phyloP scores from a whole-genome alignment of 2,329 filamentous ascomycete genomes.

The Daldinia sp. region DNA sequence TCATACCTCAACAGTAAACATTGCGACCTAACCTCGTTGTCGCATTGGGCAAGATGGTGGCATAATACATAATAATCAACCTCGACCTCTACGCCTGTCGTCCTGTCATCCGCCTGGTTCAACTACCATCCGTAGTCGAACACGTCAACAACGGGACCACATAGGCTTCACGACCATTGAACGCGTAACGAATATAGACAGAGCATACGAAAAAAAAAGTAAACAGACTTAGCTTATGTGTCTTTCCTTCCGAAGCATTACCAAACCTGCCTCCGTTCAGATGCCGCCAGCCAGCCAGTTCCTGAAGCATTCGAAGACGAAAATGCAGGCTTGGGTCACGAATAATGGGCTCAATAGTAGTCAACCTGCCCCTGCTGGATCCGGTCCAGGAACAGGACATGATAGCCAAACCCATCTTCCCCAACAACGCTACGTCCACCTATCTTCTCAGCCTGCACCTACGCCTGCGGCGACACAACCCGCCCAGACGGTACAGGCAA shows the following conservation, averaged over 20 bases:
- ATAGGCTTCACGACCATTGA: slow-evolving; percentile 19
- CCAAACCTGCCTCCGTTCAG: slow-evolving; percentile 33
- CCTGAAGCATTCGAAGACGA: slow-evolving; percentile 46
- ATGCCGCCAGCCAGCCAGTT: slow-evolving; percentile 45
- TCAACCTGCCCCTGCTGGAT: slow-evolving; percentile 37
- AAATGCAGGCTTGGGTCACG: slow-evolving; percentile 49
- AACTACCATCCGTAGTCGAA: slow-evolving; percentile 32
- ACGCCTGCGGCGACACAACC: slow-evolving; percentile 33
- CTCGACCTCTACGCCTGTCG: slow-evolving; percentile 34
- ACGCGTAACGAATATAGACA: slow-evolving; percentile 27
- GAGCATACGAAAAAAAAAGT: slow-evolving; percentile 32
- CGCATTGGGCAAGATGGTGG: slow-evolving; percentile 44
- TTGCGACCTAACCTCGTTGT: slow-evolving; percentile 45
- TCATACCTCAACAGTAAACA: slow-evolving; percentile 22
- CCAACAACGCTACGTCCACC: slow-evolving; percentile 39
- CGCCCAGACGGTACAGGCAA: slow-evolving; percentile 14
- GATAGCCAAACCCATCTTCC: slow-evolving; percentile 36
- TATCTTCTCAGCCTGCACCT: slow-evolving; percentile 29
- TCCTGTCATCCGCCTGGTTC: slow-evolving; percentile 40
- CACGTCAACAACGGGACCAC: slow-evolving; percentile 38
- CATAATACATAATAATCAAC: slow-evolving; percentile 44
- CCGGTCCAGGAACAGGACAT: slow-evolving; percentile 33
- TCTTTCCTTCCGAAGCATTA: slow-evolving; percentile 28
- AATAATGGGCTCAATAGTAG: slow-evolving; percentile 41
- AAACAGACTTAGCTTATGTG: slow-evolving; percentile 35